Conservation (phyloP, 2,329 filamentous ascomycete species). For the Pseudogymnoascus sp. region DNA sequence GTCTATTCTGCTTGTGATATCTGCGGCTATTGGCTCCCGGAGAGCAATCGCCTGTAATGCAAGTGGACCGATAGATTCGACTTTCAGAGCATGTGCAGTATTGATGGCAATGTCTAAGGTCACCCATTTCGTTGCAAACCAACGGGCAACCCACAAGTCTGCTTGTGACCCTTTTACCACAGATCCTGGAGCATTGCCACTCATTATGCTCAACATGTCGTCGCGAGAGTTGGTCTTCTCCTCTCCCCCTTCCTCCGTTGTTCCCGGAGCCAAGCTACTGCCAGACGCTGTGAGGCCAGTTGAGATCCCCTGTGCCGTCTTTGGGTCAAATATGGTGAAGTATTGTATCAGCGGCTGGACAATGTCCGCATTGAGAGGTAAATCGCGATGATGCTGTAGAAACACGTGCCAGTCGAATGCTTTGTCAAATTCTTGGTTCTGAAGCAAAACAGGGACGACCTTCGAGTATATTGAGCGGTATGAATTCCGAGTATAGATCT, state of each 20-base stretch:
- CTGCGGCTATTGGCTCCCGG: constrained; percentile 48
- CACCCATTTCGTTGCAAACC: constrained; percentile 72
- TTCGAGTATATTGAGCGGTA: constrained; percentile 35
- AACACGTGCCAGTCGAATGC: constrained; percentile 40
- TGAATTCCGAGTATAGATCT: constrained; percentile 32
- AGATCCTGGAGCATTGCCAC: background rate
- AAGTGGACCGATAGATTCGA: constrained; percentile 63
- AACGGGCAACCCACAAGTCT: constrained; percentile 57
- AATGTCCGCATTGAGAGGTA: constrained; percentile 31
- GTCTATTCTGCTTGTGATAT: constrained; percentile 50
- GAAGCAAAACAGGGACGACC: constrained; percentile 34
- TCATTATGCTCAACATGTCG: background rate
- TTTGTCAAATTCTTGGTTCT: constrained; percentile 28
- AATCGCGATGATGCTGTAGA: constrained; percentile 33
- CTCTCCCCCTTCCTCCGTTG: constrained; percentile 12
- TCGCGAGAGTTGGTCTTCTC: constrained; percentile 20
- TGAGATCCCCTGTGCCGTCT: constrained; percentile 19
- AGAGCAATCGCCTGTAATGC: constrained; percentile 70
- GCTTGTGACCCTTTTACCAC: background rate
- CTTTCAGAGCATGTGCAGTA: constrained; percentile 60
- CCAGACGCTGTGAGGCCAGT: constrained; percentile 21
- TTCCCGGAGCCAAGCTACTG: constrained; percentile 17
- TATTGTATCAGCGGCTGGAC: constrained; percentile 34
- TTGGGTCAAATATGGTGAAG: constrained; percentile 27
- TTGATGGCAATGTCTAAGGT: constrained; percentile 64